Conservation (phyloP, 2,329 filamentous ascomycete species). For the Ceratocystis papillata region DNA sequence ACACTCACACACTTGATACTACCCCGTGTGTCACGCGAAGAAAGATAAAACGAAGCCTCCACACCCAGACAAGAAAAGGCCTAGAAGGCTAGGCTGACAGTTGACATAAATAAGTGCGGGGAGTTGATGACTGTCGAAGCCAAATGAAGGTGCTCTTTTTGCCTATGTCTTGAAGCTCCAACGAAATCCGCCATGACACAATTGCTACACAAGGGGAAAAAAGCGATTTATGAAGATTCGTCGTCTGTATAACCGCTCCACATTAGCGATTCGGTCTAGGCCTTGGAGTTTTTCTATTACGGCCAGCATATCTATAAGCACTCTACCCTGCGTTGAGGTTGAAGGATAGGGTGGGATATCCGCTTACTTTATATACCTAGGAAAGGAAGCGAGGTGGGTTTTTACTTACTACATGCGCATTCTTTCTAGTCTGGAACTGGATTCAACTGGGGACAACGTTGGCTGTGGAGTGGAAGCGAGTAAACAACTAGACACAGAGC, state of each 20-base stretch:
- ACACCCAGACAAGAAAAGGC: constrained; percentile 2
- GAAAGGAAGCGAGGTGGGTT: not conserved
- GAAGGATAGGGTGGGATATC: not conserved
- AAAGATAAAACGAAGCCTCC: constrained; percentile 3
- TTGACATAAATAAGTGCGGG: not conserved
- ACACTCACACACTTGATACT: not conserved
- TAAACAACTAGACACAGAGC: too few species aligned
- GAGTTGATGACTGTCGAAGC: not conserved
- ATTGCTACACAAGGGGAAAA: constrained; percentile 10
- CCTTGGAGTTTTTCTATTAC: not conserved
- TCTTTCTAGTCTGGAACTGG: too few species aligned
- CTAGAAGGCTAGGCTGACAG: constrained; percentile 12
- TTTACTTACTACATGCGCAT: not conserved
- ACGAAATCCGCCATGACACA: constrained; percentile 8
- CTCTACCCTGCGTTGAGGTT: not conserved
- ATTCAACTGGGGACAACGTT: too few species aligned
- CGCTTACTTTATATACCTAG: not conserved
- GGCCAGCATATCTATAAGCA: not conserved
- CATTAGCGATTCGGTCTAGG: not conserved
- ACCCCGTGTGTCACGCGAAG: not conserved
- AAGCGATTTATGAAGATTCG: not conserved
- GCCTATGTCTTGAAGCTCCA: not conserved
- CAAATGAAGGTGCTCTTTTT: not conserved
- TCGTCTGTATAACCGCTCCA: not conserved
- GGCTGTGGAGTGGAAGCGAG: too few species aligned